Percentiles rank a stretch among this genome's conserved stretches.
phyloP scores from a whole-genome alignment of 345 rosid genomes.

The Sonneratia caseolaris region DNA sequence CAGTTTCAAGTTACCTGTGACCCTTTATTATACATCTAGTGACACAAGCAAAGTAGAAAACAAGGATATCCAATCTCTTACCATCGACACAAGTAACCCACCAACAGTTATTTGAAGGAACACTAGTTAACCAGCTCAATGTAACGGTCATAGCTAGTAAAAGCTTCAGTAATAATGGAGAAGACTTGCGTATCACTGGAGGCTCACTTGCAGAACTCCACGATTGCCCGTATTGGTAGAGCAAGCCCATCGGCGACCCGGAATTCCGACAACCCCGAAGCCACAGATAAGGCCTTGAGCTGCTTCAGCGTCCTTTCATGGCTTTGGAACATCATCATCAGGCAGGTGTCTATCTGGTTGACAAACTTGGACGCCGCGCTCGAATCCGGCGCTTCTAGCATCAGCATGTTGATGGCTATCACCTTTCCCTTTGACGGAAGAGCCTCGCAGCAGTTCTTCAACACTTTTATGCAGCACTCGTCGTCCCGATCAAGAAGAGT shows the following conservation, averaged over 20 bases:
- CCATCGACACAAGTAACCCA: too few species aligned
- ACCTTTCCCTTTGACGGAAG: slow-evolving; percentile 11
- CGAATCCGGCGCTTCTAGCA: slow-evolving; percentile 11
- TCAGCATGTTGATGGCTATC: neutral
- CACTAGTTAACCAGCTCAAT: too few species aligned
- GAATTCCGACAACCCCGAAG: slow-evolving; percentile 10
- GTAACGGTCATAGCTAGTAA: too few species aligned
- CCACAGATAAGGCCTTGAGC: slow-evolving; percentile 8
- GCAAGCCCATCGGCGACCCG: neutral
- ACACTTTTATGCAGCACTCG: slow-evolving; percentile 9
- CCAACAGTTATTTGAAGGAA: too few species aligned
- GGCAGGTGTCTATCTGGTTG: neutral
- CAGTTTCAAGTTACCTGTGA: too few species aligned
- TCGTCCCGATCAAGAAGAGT: slow-evolving; percentile 16
- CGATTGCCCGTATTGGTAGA: slow-evolving; percentile 1
- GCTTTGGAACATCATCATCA: slow-evolving; percentile 9
- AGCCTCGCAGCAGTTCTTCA: slow-evolving; percentile 19
- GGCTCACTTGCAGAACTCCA: slow-evolving; percentile 13
- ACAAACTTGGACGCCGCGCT: slow-evolving; percentile 6
- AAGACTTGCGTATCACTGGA: neutral
- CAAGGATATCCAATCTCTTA: too few species aligned
- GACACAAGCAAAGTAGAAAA: too few species aligned
- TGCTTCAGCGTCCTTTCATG: slow-evolving; percentile 16
- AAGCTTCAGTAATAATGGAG: neutral
- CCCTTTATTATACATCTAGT: too few species aligned